These are phyloP conservation scores for Vanderwaltozyma tropicalis DNA, from an alignment of 805 yeast genomes.

Conservation along the genomic window DNA sequence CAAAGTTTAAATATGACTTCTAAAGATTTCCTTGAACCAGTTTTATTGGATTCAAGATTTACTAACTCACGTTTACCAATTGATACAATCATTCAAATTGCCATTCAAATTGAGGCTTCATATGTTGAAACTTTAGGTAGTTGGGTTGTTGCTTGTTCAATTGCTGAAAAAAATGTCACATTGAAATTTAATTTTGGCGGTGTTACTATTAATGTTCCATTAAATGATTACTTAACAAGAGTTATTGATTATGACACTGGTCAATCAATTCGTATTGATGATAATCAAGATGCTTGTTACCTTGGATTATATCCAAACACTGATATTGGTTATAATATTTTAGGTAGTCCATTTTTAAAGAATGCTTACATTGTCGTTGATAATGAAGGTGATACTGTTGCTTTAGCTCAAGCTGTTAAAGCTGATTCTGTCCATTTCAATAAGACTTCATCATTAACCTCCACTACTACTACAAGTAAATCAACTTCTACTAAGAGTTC, in stretches of 20 bases:
- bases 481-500: background rate
- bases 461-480: background rate
- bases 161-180: slow-evolving; percentile 39
- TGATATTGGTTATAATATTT: slow-evolving; percentile 37
- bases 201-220: slow-evolving; percentile 39
- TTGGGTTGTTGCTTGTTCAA: slow-evolving; percentile 58
- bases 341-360: slow-evolving; percentile 51
- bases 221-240: slow-evolving; percentile 36
- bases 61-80: slow-evolving; percentile 43
- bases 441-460: background rate
- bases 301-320: slow-evolving; percentile 41
- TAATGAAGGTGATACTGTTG: slow-evolving; percentile 44
- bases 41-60: slow-evolving; percentile 48
- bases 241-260: slow-evolving; percentile 28
- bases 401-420: slow-evolving; percentile 41
- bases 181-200: slow-evolving; percentile 46
- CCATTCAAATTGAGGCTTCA: slow-evolving; percentile 60
- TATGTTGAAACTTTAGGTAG: slow-evolving; percentile 36
- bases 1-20: slow-evolving; percentile 28
- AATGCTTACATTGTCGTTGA: slow-evolving; percentile 53
- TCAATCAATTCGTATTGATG: slow-evolving; percentile 36
- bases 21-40: slow-evolving; percentile 37
- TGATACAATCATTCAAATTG: slow-evolving; percentile 46
- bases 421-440: background rate
- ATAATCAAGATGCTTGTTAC: slow-evolving; percentile 49